Conservation (phyloP, 768 basidiomycete species). For the Boletellus sp. region DNA sequence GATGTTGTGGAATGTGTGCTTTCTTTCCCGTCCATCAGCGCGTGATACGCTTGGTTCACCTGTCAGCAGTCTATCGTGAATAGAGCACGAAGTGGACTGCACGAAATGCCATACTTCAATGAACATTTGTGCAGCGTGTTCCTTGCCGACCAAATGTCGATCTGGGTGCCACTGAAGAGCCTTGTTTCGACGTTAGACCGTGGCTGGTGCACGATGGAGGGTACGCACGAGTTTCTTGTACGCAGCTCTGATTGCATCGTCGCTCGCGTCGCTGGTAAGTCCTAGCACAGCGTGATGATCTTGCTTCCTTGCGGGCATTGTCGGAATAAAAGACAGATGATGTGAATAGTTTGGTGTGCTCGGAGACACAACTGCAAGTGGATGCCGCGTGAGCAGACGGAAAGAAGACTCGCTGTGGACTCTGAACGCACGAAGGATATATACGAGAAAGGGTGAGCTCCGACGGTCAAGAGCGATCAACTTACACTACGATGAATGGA, state of each 20-base stretch:
- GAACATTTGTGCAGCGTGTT: constrained; percentile 52
- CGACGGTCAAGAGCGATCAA: constrained; percentile 24
- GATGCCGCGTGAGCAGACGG: constrained; percentile 6
- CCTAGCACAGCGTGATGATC: constrained; percentile 43
- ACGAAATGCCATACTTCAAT: constrained; percentile 44
- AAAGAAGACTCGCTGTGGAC: constrained; percentile 4
- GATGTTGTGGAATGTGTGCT: constrained; percentile 28
- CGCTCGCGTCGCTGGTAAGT: constrained; percentile 40
- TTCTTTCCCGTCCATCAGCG: constrained; percentile 43
- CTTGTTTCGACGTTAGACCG: constrained; percentile 29
- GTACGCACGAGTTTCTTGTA: constrained; percentile 58
- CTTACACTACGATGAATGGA: constrained; percentile 14
- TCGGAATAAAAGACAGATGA: constrained; percentile 15
- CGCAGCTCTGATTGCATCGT: constrained; percentile 53
- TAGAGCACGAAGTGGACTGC: neutral
- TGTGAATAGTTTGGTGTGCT: constrained; percentile 12
- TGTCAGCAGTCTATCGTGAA: constrained; percentile 17
- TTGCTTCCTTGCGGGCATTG: constrained; percentile 27
- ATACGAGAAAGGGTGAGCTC: constrained; percentile 26
- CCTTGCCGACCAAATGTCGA: constrained; percentile 50
- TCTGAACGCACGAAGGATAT: constrained; percentile 20
- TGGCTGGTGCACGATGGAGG: constrained; percentile 16
- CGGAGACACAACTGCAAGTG: constrained; percentile 6
- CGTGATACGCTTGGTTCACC: constrained; percentile 57
- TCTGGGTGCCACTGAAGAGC: constrained; percentile 69